phyloP scores from a whole-genome alignment of 345 rosid species.

The Syzygium grande region DNA sequence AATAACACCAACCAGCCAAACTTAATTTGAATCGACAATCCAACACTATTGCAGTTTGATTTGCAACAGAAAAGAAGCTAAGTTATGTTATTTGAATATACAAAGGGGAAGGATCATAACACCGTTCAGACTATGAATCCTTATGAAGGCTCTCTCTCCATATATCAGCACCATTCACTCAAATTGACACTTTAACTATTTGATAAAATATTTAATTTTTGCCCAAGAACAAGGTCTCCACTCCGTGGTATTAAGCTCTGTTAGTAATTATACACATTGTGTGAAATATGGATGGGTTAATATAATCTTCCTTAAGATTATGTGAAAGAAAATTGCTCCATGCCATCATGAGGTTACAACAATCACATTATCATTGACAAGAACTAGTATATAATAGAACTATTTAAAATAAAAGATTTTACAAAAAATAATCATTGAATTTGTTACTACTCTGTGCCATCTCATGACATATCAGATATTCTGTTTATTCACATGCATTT shows the following conservation, averaged over 20 bases:
- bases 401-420: background rate
- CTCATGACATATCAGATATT: background rate
- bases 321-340: background rate
- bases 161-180: background rate
- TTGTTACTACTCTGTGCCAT: background rate
- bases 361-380: background rate
- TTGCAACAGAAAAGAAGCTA: background rate
- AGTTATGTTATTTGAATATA: background rate
- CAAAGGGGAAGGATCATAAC: background rate
- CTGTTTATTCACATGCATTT: background rate
- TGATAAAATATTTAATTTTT: background rate
- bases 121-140: background rate
- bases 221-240: background rate
- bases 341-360: background rate
- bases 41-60: background rate
- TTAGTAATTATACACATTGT: background rate
- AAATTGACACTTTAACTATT: background rate
- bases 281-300: background rate
- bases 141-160: background rate
- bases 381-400: background rate
- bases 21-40: background rate
- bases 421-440: background rate
- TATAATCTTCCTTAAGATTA: background rate
- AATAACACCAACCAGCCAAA: background rate
- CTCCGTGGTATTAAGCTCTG: background rate